A percentile compares a stretch with the other conserved stretches of the same genome.
These are phyloP conservation scores for Kockovaella imperatae DNA, from an alignment of 768 basidiomycete species.

Conservation along the genomic window DNA sequence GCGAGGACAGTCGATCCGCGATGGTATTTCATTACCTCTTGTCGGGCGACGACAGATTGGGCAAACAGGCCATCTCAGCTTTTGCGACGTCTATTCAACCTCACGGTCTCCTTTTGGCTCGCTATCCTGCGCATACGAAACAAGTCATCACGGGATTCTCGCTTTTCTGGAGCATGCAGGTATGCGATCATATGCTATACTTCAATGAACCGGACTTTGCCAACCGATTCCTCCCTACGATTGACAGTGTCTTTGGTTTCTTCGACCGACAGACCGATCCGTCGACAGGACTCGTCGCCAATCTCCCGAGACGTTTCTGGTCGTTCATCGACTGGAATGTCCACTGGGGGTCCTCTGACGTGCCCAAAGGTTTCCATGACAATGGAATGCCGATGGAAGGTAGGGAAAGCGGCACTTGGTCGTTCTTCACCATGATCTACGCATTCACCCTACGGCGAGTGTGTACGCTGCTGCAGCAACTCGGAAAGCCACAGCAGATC, in stretches of 20 bases:
- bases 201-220: constrained; percentile 15
- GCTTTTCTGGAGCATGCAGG: constrained; percentile 20
- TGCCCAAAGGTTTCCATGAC: constrained; percentile 13
- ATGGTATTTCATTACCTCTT: constrained; percentile 26
- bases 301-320: constrained; percentile 18
- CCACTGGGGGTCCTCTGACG: constrained; percentile 12
- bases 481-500: too few species aligned
- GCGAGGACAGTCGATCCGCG: constrained; percentile 24
- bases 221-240: constrained; percentile 11
- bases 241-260: constrained; percentile 23
- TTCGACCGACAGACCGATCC: constrained; percentile 21
- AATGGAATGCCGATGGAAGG: constrained; percentile 22
- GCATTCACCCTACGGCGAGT: too few species aligned
- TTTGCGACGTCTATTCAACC: constrained; percentile 25
- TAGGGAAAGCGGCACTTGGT: constrained; percentile 10
- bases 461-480: too few species aligned
- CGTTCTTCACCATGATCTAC: too few species aligned
- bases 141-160: constrained; percentile 30
- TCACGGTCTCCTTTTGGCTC: constrained; percentile 24
- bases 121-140: constrained; percentile 21
- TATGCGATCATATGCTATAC: constrained; percentile 22
- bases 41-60: constrained; percentile 24
- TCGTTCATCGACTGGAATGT: constrained; percentile 29
- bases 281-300: constrained; percentile 18
- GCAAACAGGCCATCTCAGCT: constrained; percentile 18